Conservation (phyloP, 2,329 filamentous ascomycete genomes). For the Ampelomyces quisqualis region DNA sequence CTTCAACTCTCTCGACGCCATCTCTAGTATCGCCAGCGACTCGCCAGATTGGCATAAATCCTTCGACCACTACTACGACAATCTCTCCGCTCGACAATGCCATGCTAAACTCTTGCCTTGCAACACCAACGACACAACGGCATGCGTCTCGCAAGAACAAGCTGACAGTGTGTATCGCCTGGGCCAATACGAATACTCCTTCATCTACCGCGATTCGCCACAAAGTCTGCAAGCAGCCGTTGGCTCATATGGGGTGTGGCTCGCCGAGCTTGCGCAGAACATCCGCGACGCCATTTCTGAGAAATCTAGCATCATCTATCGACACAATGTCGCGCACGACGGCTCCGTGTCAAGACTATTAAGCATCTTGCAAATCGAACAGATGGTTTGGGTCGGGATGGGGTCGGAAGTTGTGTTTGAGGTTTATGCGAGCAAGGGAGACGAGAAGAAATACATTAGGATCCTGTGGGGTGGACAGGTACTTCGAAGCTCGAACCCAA, state of each 20-base stretch:
- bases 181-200: slow-evolving; percentile 78
- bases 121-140: slow-evolving; percentile 51
- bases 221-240: slow-evolving; percentile 63
- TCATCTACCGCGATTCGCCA: slow-evolving; percentile 69
- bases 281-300: slow-evolving; percentile 51
- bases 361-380: slow-evolving; percentile 68
- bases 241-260: slow-evolving; percentile 68
- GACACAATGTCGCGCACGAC: slow-evolving; percentile 80
- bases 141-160: slow-evolving; percentile 63
- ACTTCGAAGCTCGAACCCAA: slow-evolving; percentile 67
- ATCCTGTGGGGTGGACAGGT: slow-evolving; percentile 71
- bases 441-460: slow-evolving; percentile 54
- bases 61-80: slow-evolving; percentile 84
- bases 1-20: slow-evolving; percentile 62
- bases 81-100: slow-evolving; percentile 75
- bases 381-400: slow-evolving; percentile 86
- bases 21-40: slow-evolving; percentile 63
- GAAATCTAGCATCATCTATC: slow-evolving; percentile 53
- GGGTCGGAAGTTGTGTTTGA: slow-evolving; percentile 77
- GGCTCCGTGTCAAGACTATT: slow-evolving; percentile 69
- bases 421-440: slow-evolving; percentile 50
- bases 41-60: slow-evolving; percentile 67
- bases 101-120: slow-evolving; percentile 73
- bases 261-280: slow-evolving; percentile 69
- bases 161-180: slow-evolving; percentile 72